Evolutionary conservation across 805 yeast genomes (phyloP).

Genomic region (Saccharomycopsis javanensis): DNA sequence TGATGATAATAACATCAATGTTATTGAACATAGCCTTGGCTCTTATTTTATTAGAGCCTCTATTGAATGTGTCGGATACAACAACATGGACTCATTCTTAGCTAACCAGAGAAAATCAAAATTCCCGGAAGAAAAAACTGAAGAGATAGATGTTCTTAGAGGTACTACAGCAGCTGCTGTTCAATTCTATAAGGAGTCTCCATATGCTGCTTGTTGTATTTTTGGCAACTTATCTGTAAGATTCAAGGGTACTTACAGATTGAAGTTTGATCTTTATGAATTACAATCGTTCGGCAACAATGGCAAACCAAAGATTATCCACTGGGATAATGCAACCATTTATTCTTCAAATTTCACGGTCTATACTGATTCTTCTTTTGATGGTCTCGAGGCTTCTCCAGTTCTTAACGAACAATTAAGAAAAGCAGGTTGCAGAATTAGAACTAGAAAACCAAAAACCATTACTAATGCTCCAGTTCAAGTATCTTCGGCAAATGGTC

Average conservation of each 20-base stretch:
- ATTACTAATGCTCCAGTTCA: neutral
- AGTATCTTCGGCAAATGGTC: neutral
- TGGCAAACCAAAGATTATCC: constrained; percentile 12
- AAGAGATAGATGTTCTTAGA: constrained; percentile 16
- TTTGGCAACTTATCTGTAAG: constrained; percentile 18
- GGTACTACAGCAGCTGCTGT: constrained; percentile 18
- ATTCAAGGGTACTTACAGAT: constrained; percentile 18
- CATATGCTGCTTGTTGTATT: constrained; percentile 17
- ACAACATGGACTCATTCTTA: constrained; percentile 11
- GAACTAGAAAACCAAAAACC: constrained; percentile 19
- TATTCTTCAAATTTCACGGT: constrained; percentile 17
- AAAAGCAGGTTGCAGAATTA: constrained; percentile 19
- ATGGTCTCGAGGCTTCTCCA: constrained; percentile 19
- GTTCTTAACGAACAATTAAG: constrained; percentile 18
- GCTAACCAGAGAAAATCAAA: constrained; percentile 17
- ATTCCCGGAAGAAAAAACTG: constrained; percentile 3
- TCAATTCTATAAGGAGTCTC: constrained; percentile 16
- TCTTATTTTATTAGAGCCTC: constrained; percentile 17
- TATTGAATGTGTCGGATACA: constrained; percentile 17
- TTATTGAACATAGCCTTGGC: constrained; percentile 17
- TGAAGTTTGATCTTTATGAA: constrained; percentile 17
- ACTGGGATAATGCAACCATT: constrained; percentile 15
- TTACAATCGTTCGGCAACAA: constrained; percentile 9
- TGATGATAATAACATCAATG: neutral
- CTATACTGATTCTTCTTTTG: constrained; percentile 19